Conservation (phyloP, 2,329 filamentous ascomycete species). For the Eutypa lata region DNA sequence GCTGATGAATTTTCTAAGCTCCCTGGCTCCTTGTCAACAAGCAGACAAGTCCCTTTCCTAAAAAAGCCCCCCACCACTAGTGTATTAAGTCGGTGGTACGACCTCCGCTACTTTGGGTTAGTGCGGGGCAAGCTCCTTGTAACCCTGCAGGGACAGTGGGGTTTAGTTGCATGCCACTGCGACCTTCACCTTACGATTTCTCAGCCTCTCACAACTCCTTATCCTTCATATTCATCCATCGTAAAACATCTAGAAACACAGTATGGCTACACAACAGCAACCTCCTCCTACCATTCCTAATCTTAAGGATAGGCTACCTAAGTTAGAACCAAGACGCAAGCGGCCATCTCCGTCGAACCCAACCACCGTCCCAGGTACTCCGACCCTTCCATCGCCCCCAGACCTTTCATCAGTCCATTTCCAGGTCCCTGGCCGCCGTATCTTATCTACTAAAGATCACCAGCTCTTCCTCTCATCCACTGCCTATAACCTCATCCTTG, state of each 20-base stretch:
- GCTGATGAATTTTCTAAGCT: not conserved
- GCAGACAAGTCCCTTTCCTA: too few species aligned
- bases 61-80: not conserved
- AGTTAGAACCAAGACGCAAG: constrained; percentile 62
- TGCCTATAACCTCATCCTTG: constrained; percentile 71
- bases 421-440: constrained; percentile 68
- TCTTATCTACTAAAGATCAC: constrained; percentile 78
- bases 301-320: constrained; percentile 60
- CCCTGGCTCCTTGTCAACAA: too few species aligned
- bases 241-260: not conserved
- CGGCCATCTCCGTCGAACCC: constrained; percentile 50
- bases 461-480: constrained; percentile 75
- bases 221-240: not conserved
- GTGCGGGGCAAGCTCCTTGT: not conserved
- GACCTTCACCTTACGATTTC: not conserved
- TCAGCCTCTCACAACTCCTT: not conserved
- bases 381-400: constrained; percentile 66
- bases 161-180: not conserved
- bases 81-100: not conserved
- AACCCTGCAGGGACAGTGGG: not conserved
- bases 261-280: constrained; percentile 20
- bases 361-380: constrained; percentile 70
- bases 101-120: not conserved
- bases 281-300: constrained; percentile 38
- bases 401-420: constrained; percentile 60